A percentile compares a stretch with the other conserved stretches of the same genome.
These are phyloP conservation scores for Alternaria postmessia DNA, from an alignment of 2,329 filamentous ascomycete species.

Conservation along the genomic window DNA sequence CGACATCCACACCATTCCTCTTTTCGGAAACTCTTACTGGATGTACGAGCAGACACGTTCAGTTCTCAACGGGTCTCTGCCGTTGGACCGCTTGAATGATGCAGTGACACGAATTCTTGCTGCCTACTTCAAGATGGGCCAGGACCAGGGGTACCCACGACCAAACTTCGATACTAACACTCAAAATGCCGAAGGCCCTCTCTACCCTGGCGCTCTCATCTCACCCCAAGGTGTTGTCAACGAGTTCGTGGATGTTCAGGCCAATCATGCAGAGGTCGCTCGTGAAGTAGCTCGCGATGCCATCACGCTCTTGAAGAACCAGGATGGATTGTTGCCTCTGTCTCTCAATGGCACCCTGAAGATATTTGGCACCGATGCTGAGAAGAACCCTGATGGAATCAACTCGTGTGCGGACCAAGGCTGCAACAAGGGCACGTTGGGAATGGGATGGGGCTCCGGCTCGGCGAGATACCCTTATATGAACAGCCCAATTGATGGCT, in stretches of 20 bases:
- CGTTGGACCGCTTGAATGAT: constrained; percentile 83
- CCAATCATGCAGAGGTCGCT: constrained; percentile 60
- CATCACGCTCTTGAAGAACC: constrained; percentile 70
- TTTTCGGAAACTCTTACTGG: constrained; percentile 65
- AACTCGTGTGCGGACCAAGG: constrained; percentile 73
- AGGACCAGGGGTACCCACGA: constrained; percentile 54
- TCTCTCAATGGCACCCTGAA: constrained; percentile 40
- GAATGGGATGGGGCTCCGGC: constrained; percentile 82
- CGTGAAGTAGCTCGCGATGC: constrained; percentile 63
- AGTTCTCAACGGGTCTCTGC: constrained; percentile 82
- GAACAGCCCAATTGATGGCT: constrained; percentile 71
- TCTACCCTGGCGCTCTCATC: constrained; percentile 55
- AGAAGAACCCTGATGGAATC: constrained; percentile 65
- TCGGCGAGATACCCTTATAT: constrained; percentile 76
- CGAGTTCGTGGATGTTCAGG: constrained; percentile 69
- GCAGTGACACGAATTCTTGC: constrained; percentile 88
- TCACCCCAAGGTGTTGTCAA: constrained; percentile 72
- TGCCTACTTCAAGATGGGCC: constrained; percentile 75
- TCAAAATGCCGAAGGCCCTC: constrained; percentile 43
- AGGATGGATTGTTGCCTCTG: constrained; percentile 63
- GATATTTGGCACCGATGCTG: constrained; percentile 58
- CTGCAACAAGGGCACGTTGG: constrained; percentile 74
- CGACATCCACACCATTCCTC: constrained; percentile 64
- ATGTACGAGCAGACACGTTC: constrained; percentile 77
- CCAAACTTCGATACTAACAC: constrained; percentile 51